These are phyloP conservation scores for Excoecaria cochinchinensis DNA, from an alignment of 345 rosid genomes.

Conservation along the genomic window DNA sequence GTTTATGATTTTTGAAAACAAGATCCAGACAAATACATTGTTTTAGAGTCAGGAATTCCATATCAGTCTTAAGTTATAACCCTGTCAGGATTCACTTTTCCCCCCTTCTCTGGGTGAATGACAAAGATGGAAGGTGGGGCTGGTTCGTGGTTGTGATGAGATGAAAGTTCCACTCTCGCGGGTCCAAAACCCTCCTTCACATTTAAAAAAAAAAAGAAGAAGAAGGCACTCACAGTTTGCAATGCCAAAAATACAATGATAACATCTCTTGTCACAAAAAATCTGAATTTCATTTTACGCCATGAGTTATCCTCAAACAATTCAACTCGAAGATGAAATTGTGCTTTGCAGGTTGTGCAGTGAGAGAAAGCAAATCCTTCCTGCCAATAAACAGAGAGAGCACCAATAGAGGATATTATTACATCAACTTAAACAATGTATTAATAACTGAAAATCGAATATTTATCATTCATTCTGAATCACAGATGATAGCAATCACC, in stretches of 20 bases:
- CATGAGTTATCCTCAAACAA: constrained; percentile 78
- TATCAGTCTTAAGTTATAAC: not conserved
- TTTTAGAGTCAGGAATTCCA: not conserved
- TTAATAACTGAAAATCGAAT: not conserved
- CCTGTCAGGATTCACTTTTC: not conserved
- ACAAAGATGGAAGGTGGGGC: not conserved
- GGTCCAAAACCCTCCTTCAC: not conserved
- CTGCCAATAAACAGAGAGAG: constrained; percentile 26
- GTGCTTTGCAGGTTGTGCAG: constrained; percentile 89
- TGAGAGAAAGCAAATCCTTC: constrained; percentile 99
- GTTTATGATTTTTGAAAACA: not conserved
- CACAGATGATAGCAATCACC: constrained; percentile 22
- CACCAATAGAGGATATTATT: not conserved
- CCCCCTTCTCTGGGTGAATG: not conserved
- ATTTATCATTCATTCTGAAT: not conserved
- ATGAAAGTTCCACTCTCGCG: not conserved
- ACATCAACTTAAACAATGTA: not conserved
- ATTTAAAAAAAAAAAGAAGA: not conserved
- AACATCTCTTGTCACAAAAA: constrained; percentile 94
- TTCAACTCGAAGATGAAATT: constrained; percentile 71
- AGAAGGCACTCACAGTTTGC: constrained; percentile 57
- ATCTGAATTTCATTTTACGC: constrained; percentile 86
- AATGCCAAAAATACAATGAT: constrained; percentile 84
- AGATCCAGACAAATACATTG: not conserved
- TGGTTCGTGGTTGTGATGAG: not conserved